Conservation (phyloP, 2,329 filamentous ascomycete genomes). For the Penicillium sp. region DNA sequence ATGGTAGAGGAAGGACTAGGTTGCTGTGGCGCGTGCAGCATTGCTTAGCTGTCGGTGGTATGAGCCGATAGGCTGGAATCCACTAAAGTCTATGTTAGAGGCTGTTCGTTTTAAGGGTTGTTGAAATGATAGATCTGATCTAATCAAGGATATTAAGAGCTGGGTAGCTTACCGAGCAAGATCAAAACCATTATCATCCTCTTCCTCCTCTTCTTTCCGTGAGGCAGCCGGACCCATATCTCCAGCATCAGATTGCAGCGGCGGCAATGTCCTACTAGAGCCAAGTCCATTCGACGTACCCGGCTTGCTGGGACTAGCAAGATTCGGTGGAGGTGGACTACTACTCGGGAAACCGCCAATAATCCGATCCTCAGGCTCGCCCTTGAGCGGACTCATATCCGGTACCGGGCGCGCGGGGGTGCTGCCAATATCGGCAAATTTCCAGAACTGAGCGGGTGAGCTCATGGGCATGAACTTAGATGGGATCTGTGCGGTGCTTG, state of each 20-base stretch:
- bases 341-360: slow-evolving; percentile 46
- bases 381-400: slow-evolving; percentile 50
- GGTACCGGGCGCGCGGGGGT: slow-evolving; percentile 44
- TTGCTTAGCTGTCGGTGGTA: slow-evolving; percentile 47
- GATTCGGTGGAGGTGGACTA: slow-evolving; percentile 49
- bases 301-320: slow-evolving; percentile 47
- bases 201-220: slow-evolving; percentile 35
- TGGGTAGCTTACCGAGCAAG: slow-evolving; percentile 42
- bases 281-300: slow-evolving; percentile 34
- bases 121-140: background rate
- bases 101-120: background rate
- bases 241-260: slow-evolving; percentile 34
- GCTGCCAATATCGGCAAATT: slow-evolving; percentile 48
- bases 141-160: background rate
- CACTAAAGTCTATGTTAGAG: slow-evolving; percentile 30
- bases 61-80: slow-evolving; percentile 51
- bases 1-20: slow-evolving; percentile 11
- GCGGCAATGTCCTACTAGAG: slow-evolving; percentile 30
- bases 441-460: slow-evolving; percentile 53
- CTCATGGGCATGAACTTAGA: slow-evolving; percentile 55
- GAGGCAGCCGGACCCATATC: slow-evolving; percentile 20
- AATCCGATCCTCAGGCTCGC: slow-evolving; percentile 35
- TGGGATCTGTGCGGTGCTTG: slow-evolving; percentile 50
- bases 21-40: slow-evolving; percentile 38
- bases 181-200: slow-evolving; percentile 48